These are phyloP conservation scores for Ogataea pilisensis DNA, from an alignment of 805 yeast genomes.

Conservation along the genomic window DNA sequence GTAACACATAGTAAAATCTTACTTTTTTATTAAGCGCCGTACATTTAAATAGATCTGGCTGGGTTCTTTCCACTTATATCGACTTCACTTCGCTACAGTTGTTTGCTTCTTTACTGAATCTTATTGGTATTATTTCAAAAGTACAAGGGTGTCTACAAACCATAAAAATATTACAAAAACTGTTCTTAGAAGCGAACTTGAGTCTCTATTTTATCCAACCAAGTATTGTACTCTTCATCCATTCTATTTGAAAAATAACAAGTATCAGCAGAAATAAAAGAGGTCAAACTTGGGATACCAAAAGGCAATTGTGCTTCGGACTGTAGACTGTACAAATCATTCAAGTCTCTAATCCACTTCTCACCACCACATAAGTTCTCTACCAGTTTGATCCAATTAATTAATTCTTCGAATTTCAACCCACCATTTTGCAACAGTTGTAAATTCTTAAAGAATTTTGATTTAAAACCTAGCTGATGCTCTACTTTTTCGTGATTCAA, in stretches of 20 bases:
- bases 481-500: slow-evolving; percentile 46
- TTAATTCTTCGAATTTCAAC: slow-evolving; percentile 43
- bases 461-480: slow-evolving; percentile 45
- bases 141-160: no score
- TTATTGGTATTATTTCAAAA: no score
- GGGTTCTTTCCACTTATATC: no score
- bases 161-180: no score
- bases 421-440: slow-evolving; percentile 53
- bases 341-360: slow-evolving; percentile 57
- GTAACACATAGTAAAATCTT: no score
- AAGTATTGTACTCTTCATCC: slow-evolving; percentile 29
- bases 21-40: no score
- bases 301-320: slow-evolving; percentile 31
- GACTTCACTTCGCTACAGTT: no score
- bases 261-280: slow-evolving; percentile 17
- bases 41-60: no score
- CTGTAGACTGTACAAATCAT: slow-evolving; percentile 27
- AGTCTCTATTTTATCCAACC: slow-evolving; percentile 30
- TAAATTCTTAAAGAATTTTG: slow-evolving; percentile 46
- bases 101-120: no score
- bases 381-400: slow-evolving; percentile 50
- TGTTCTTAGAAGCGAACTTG: slow-evolving; percentile 16
- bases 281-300: slow-evolving; percentile 21
- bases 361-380: slow-evolving; percentile 51
- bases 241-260: slow-evolving; percentile 29